Evolutionary conservation across 1,284 basidiomycete genomes (phyloP).

Genomic region (Leccinum huronense): DNA sequence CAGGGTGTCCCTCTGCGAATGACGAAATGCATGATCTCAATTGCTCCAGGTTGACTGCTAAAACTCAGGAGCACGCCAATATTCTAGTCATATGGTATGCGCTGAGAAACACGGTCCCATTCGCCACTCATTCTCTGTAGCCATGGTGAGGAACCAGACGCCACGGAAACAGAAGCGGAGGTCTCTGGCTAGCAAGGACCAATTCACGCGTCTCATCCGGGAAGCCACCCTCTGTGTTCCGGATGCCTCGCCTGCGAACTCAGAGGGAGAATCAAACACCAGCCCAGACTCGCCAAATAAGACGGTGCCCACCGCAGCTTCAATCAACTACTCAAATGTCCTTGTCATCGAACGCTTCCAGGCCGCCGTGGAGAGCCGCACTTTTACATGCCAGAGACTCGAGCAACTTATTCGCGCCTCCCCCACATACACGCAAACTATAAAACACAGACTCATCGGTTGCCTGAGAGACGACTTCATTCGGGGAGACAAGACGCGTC

Average conservation of each 20-base stretch:
- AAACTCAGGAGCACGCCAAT: slow-evolving; percentile 3
- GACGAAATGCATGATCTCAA: background rate
- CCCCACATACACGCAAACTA: slow-evolving; percentile 19
- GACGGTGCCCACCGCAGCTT: slow-evolving; percentile 1
- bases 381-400: slow-evolving; percentile 29
- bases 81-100: slow-evolving; percentile 10
- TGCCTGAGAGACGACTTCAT: slow-evolving; percentile 29
- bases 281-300: slow-evolving; percentile 7
- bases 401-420: slow-evolving; percentile 28
- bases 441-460: slow-evolving; percentile 20
- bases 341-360: slow-evolving; percentile 30
- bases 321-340: slow-evolving; percentile 26
- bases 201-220: slow-evolving; percentile 25
- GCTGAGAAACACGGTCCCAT: background rate
- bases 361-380: slow-evolving; percentile 26
- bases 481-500: slow-evolving; percentile 25
- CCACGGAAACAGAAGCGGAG: slow-evolving; percentile 27
- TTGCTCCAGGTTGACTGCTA: background rate
- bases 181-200: slow-evolving; percentile 26
- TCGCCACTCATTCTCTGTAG: slow-evolving; percentile 7
- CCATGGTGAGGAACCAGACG: slow-evolving; percentile 18
- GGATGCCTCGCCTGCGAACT: slow-evolving; percentile 5
- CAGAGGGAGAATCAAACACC: slow-evolving; percentile 6
- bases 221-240: slow-evolving; percentile 14
- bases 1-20: background rate